Percentiles rank a stretch among this genome's conserved stretches.
Conservation (phyloP, 192 early-diverging fungal genomes). For the Mortierella hygrophila region DNA sequence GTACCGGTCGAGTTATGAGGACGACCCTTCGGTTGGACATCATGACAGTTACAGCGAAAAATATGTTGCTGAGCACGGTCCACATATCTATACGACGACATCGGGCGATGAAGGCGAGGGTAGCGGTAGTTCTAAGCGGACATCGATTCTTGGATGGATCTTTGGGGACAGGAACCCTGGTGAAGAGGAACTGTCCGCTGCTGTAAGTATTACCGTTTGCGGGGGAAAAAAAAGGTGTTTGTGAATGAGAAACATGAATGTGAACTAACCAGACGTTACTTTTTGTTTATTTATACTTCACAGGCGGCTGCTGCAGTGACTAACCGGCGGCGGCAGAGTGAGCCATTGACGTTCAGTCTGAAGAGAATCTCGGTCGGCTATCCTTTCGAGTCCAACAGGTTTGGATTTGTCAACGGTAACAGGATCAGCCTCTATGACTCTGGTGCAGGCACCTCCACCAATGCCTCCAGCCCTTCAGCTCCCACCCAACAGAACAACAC, state of each 20-base stretch:
- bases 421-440: conserved; percentile 10
- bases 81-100: not conserved
- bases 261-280: not conserved
- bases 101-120: not conserved
- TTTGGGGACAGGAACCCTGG: not conserved
- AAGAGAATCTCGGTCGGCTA: conserved; percentile 14
- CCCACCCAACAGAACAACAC: not conserved
- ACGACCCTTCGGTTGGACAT: conserved; percentile 26
- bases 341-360: conserved; percentile 8
- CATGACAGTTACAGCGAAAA: conserved; percentile 24
- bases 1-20: conserved; percentile 19
- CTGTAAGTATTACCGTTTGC: not conserved
- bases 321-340: not conserved
- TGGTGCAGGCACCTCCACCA: conserved; percentile 2
- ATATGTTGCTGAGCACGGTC: conserved; percentile 17
- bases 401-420: conserved; percentile 13
- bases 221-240: not conserved
- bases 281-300: not conserved
- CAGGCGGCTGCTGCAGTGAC: not conserved
- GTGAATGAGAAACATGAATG: not conserved
- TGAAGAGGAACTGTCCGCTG: not conserved
- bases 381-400: conserved; percentile 22
- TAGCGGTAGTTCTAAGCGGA: not conserved
- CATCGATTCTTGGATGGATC: conserved; percentile 13
- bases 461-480: not conserved